Conservation (phyloP, 139 green algal genomes). For the Tetratostichococcus sp. region DNA sequence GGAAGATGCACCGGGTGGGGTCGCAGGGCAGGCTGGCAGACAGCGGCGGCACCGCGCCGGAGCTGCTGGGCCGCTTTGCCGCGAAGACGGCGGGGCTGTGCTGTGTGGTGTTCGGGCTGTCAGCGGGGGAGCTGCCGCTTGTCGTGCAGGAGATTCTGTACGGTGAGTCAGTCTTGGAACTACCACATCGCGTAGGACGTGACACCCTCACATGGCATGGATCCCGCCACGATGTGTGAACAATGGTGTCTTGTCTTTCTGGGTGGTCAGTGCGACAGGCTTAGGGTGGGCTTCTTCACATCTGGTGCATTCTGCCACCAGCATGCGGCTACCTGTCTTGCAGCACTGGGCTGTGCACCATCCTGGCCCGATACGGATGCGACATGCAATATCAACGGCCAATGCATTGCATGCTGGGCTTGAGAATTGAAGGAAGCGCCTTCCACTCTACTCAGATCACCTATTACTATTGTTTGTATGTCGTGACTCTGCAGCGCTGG, state of each 20-base stretch:
- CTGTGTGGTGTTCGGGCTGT: background rate
- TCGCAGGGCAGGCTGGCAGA: conserved; percentile 9
- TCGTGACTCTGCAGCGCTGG: conserved; percentile 5
- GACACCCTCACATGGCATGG: too few species aligned
- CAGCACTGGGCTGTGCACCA: background rate
- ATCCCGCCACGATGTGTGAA: too few species aligned
- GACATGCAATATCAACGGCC: background rate
- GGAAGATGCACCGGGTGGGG: conserved; percentile 2
- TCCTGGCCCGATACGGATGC: background rate
- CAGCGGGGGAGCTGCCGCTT: background rate
- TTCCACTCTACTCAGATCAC: too few species aligned
- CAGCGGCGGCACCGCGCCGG: background rate
- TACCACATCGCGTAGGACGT: too few species aligned
- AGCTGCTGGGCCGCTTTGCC: background rate
- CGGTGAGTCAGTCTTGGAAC: background rate
- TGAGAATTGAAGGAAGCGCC: too few species aligned
- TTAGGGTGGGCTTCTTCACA: too few species aligned
- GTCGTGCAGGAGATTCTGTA: background rate
- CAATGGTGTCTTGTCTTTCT: too few species aligned
- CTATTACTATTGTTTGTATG: conserved; percentile 10
- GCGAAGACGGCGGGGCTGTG: conserved; percentile 4
- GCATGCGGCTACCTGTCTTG: background rate
- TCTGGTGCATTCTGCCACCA: too few species aligned
- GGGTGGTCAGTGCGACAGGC: too few species aligned
- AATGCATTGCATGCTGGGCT: background rate